These are phyloP conservation scores for Neurospora pannonica DNA, from an alignment of 495 filamentous ascomycete genomes.

Conservation along the genomic window DNA sequence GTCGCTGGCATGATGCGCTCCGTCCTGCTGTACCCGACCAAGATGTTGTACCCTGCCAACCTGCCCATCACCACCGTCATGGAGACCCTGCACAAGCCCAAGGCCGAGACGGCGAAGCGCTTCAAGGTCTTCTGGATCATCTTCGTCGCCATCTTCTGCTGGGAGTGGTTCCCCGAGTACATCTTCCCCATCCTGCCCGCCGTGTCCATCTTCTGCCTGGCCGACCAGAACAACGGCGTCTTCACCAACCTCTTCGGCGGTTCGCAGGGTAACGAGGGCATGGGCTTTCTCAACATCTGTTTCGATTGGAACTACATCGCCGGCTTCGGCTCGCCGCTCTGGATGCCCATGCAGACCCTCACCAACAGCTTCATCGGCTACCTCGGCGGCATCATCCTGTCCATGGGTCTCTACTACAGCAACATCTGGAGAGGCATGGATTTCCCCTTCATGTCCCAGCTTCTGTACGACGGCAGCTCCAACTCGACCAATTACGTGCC, in stretches of 20 bases:
- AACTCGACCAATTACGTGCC: not conserved
- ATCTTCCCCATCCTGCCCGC: conserved; percentile 45
- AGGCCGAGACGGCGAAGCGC: conserved; percentile 24
- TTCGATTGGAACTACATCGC: conserved; percentile 52
- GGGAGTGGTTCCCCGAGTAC: conserved; percentile 46
- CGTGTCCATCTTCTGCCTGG: conserved; percentile 49
- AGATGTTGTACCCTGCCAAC: conserved; percentile 38
- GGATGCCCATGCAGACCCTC: conserved; percentile 19
- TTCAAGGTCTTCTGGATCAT: conserved; percentile 33
- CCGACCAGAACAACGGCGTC: conserved; percentile 36
- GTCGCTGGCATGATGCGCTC: conserved; percentile 43
- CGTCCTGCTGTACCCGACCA: conserved; percentile 43
- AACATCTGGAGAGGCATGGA: conserved; percentile 39
- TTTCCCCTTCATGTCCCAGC: conserved; percentile 36
- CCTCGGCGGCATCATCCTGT: conserved; percentile 29
- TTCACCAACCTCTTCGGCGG: conserved; percentile 54
- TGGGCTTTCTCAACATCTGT: conserved; percentile 38
- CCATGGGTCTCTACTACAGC: conserved; percentile 38
- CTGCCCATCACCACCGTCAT: conserved; percentile 31
- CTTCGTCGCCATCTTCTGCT: conserved; percentile 33
- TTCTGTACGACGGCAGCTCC: not conserved
- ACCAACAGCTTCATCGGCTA: conserved; percentile 25
- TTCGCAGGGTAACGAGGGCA: conserved; percentile 38
- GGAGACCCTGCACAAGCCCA: conserved; percentile 32
- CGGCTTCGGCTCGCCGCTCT: conserved; percentile 13